These are phyloP conservation scores for Colletotrichum salicis DNA, from an alignment of 2,329 filamentous ascomycete species.

Conservation along the genomic window DNA sequence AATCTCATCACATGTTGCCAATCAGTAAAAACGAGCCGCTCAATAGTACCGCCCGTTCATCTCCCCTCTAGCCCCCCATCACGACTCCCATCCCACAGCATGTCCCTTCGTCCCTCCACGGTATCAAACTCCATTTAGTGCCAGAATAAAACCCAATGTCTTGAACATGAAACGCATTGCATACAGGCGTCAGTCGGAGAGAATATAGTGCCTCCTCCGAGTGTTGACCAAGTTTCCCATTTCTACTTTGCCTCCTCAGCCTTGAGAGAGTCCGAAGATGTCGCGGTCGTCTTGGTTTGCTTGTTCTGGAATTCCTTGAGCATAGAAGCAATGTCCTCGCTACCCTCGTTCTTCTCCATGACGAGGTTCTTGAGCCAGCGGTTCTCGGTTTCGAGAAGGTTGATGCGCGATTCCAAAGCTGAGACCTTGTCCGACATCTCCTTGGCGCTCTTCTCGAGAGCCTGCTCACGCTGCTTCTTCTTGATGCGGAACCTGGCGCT, in stretches of 20 bases:
- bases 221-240: background rate
- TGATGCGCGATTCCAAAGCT: conserved; percentile 76
- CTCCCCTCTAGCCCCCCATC: background rate
- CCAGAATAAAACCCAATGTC: background rate
- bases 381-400: conserved; percentile 84
- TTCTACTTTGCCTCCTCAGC: conserved; percentile 8
- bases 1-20: conserved; percentile 28
- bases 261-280: conserved; percentile 15
- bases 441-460: conserved; percentile 82
- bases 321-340: conserved; percentile 62
- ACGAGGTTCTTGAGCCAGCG: conserved; percentile 84
- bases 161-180: conserved; percentile 21
- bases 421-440: conserved; percentile 85
- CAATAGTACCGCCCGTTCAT: conserved; percentile 21
- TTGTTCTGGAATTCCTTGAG: conserved; percentile 62
- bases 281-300: conserved; percentile 33
- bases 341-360: conserved; percentile 81
- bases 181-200: background rate
- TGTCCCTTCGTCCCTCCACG: background rate
- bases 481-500: conserved; percentile 91
- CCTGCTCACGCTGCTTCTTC: conserved; percentile 95
- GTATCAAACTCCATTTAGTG: conserved; percentile 16
- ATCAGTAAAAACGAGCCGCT: conserved; percentile 19
- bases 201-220: background rate
- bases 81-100: background rate